These are phyloP conservation scores for Taphrina populina DNA, from an alignment of 1,139 yeast species.

Conservation along the genomic window DNA sequence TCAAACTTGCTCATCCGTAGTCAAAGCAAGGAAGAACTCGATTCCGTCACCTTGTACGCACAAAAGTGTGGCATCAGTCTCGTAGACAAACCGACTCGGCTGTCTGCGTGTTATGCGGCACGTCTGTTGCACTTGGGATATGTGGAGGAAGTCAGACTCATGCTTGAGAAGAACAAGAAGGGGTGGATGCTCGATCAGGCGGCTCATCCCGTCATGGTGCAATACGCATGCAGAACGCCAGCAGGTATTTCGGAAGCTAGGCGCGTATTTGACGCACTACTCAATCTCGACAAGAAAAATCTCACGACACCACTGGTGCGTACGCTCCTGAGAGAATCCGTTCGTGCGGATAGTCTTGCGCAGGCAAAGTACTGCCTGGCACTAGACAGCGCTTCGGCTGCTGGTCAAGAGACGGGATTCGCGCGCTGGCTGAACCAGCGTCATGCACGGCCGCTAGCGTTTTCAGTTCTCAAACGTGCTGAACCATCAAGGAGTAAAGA, in stretches of 20 bases:
- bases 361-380: conserved; percentile 5
- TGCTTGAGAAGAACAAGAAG: conserved; percentile 13
- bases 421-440: conserved; percentile 17
- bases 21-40: conserved; percentile 4
- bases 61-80: conserved; percentile 10
- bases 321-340: conserved; percentile 21
- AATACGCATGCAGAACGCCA: conserved; percentile 4
- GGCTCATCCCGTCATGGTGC: conserved; percentile 13
- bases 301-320: conserved; percentile 17
- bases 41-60: conserved; percentile 1
- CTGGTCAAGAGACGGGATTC: conserved; percentile 28
- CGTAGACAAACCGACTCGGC: background rate
- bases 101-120: conserved; percentile 21
- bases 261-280: conserved; percentile 1
- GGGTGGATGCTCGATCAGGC: conserved; percentile 7
- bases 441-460: conserved; percentile 4
- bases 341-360: background rate
- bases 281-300: background rate
- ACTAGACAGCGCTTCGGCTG: background rate
- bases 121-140: conserved; percentile 10
- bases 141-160: conserved; percentile 1
- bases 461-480: conserved; percentile 14
- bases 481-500: conserved; percentile 22
- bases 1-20: conserved; percentile 7
- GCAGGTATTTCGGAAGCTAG: background rate